A percentile compares a stretch with the other conserved stretches of the same genome.
These are phyloP conservation scores for Fusarium drepaniforme DNA, from an alignment of 2,329 filamentous ascomycete genomes.

Conservation along the genomic window DNA sequence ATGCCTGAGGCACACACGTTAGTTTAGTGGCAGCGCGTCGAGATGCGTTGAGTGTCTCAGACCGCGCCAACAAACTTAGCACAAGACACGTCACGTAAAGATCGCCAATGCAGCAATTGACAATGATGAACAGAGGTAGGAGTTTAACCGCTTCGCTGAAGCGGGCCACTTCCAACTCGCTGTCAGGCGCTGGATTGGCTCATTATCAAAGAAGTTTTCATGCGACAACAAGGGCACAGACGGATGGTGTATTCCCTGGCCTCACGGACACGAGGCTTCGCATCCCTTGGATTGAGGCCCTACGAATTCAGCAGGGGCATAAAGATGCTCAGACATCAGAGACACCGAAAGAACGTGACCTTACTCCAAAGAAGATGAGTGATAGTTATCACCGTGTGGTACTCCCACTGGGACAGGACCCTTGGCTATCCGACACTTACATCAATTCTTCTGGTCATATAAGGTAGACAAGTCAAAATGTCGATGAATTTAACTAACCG, in stretches of 20 bases:
- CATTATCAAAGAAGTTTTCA: constrained; percentile 25
- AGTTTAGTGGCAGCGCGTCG: not conserved
- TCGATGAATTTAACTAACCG: not conserved
- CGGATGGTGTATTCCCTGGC: constrained; percentile 47
- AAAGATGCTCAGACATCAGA: constrained; percentile 18
- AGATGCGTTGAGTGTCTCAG: not conserved
- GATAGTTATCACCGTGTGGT: constrained; percentile 49
- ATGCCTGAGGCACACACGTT: not conserved
- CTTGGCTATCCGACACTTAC: constrained; percentile 83
- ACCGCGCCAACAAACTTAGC: constrained; percentile 1
- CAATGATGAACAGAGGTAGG: constrained; percentile 23
- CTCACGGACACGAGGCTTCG: constrained; percentile 42
- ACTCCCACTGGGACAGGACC: constrained; percentile 78
- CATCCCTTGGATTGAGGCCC: constrained; percentile 47
- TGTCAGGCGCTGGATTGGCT: not conserved
- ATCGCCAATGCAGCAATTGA: constrained; percentile 4
- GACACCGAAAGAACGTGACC: constrained; percentile 39
- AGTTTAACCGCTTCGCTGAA: constrained; percentile 13
- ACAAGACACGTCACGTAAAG: constrained; percentile 17
- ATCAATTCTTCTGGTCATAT: constrained; percentile 83
- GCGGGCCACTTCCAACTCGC: not conserved
- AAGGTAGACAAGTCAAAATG: constrained; percentile 48
- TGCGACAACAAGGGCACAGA: constrained; percentile 26
- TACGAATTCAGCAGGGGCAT: constrained; percentile 36
- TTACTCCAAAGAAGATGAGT: constrained; percentile 46